phyloP scores from a whole-genome alignment of 768 basidiomycete genomes.

The Leccinum olivaceopallidum region DNA sequence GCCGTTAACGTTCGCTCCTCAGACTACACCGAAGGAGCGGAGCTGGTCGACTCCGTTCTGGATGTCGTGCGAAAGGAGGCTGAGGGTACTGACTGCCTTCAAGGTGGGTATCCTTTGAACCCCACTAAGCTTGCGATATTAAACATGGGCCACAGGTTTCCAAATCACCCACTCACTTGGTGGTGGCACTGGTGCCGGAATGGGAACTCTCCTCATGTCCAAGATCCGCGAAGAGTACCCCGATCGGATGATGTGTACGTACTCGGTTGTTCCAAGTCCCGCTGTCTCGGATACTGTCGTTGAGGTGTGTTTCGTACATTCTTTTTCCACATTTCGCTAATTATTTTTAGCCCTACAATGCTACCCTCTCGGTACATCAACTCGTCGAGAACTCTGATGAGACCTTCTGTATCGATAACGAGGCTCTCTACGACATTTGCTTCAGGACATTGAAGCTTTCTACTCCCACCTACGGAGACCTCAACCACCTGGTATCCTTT shows the following conservation, averaged over 20 bases:
- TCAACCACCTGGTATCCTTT: conserved; percentile 96
- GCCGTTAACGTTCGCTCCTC: not conserved
- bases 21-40: conserved; percentile 93
- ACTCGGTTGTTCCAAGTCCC: conserved; percentile 96
- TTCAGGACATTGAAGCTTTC: conserved; percentile 96
- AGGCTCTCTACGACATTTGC: conserved; percentile 99
- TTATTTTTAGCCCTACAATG: conserved; percentile 86
- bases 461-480: conserved; percentile 94
- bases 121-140: conserved; percentile 3
- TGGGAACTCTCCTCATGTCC: conserved; percentile 98
- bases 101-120: conserved; percentile 60
- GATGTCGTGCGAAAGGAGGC: conserved; percentile 99
- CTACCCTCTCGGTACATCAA: conserved; percentile 97
- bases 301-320: conserved; percentile 52
- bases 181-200: conserved; percentile 99
- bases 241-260: conserved; percentile 99
- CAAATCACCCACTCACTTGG: conserved; percentile 98
- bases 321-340: conserved; percentile 3
- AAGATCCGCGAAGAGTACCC: conserved; percentile 99
- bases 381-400: conserved; percentile 99
- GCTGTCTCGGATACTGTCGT: conserved; percentile 99
- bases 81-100: conserved; percentile 95
- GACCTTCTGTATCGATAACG: conserved; percentile 99
- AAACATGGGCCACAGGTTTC: conserved; percentile 62
- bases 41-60: conserved; percentile 96